Percentiles rank a stretch among this genome's conserved stretches.
These are phyloP conservation scores for Arthroderma sp. DNA, from an alignment of 2,329 filamentous ascomycete species.

Conservation along the genomic window DNA sequence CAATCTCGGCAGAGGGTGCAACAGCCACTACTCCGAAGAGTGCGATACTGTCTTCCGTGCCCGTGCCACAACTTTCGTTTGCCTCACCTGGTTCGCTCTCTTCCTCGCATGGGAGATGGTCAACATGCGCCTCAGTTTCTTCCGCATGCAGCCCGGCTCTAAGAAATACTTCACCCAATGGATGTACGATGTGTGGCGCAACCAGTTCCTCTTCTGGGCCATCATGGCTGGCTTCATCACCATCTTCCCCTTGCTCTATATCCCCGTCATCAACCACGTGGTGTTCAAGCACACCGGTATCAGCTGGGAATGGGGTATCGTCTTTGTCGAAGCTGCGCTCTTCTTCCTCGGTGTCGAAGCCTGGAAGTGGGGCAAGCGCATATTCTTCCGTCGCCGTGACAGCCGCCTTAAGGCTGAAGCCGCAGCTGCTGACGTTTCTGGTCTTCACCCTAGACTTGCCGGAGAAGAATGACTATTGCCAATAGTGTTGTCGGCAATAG, in stretches of 20 bases:
- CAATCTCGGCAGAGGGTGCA: slow-evolving; percentile 48
- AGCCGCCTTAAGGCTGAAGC: background rate
- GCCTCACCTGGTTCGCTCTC: slow-evolving; percentile 61
- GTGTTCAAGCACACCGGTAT: slow-evolving; percentile 57
- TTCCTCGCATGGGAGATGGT: slow-evolving; percentile 72
- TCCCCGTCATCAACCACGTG: slow-evolving; percentile 51
- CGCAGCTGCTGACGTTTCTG: background rate
- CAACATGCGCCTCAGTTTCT: slow-evolving; percentile 58
- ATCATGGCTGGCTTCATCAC: slow-evolving; percentile 45
- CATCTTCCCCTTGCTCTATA: slow-evolving; percentile 51
- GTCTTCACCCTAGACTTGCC: background rate
- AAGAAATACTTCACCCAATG: slow-evolving; percentile 52
- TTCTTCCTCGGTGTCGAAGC: slow-evolving; percentile 53
- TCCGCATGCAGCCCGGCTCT: slow-evolving; percentile 55
- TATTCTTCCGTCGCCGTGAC: slow-evolving; percentile 33
- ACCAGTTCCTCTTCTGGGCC: slow-evolving; percentile 58
- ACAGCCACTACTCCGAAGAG: slow-evolving; percentile 39
- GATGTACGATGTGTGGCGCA: slow-evolving; percentile 55
- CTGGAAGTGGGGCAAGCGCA: slow-evolving; percentile 56
- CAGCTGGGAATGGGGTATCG: slow-evolving; percentile 56
- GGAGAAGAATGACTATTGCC: slow-evolving; percentile 5
- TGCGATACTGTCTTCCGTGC: slow-evolving; percentile 58
- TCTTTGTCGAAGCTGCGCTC: slow-evolving; percentile 46
- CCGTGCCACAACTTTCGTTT: slow-evolving; percentile 60
- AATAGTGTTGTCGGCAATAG: background rate